Conservation (phyloP, 352 stramenopile species). For the Poterioochromonas sp. region DNA sequence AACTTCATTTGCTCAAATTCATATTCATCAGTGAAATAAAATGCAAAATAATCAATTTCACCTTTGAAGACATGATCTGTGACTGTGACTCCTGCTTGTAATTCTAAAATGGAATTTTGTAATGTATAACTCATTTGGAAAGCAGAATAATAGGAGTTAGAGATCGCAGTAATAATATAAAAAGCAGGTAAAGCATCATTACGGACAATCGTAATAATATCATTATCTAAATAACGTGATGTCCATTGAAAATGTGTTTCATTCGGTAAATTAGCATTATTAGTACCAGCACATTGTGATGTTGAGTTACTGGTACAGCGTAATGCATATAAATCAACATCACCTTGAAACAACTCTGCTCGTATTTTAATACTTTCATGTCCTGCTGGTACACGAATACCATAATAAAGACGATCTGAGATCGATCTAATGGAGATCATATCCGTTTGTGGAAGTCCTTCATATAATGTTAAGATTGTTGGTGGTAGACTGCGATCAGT, state of each 20-base stretch:
- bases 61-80: neutral
- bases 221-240: neutral
- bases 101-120: neutral
- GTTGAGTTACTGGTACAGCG: neutral
- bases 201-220: constrained; percentile 1
- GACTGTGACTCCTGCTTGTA: neutral
- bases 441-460: constrained; percentile 7
- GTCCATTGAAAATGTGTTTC: neutral
- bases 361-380: constrained; percentile 11
- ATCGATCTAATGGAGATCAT: neutral
- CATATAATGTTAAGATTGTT: neutral
- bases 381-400: neutral
- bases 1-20: neutral
- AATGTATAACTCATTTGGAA: neutral
- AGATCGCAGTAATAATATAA: neutral
- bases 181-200: neutral
- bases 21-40: neutral
- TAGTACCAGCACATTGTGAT: neutral
- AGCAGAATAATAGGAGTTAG: neutral
- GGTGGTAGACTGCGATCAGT: neutral
- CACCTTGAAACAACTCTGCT: neutral
- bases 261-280: neutral
- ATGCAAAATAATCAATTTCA: constrained; percentile 21
- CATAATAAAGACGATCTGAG: neutral
- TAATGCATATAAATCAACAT: constrained; percentile 19